A percentile compares a stretch with the other conserved stretches of the same genome.
Conservation (phyloP, 75 land plant genomes). For the Isoetes taiwanensis region DNA sequence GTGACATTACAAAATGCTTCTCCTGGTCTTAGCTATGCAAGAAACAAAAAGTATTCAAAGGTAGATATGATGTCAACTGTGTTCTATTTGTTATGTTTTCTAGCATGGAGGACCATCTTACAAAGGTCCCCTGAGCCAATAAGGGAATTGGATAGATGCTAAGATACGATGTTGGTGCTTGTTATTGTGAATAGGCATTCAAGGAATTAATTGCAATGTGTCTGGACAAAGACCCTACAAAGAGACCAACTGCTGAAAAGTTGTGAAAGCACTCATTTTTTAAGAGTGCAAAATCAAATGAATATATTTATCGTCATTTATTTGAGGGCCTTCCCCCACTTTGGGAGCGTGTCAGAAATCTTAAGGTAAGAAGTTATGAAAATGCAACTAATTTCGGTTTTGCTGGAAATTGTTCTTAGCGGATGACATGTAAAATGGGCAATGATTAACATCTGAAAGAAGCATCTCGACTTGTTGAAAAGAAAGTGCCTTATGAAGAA, state of each 20-base stretch:
- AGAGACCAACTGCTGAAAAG: slow-evolving; percentile 77
- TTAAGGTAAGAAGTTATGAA: slow-evolving; percentile 72
- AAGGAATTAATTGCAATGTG: slow-evolving; percentile 96
- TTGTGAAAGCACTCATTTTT: slow-evolving; percentile 79
- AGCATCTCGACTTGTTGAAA: slow-evolving; percentile 52
- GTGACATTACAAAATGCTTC: slow-evolving; percentile 99
- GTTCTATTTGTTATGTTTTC: no score
- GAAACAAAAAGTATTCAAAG: slow-evolving; percentile 82
- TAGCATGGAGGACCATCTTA: no score
- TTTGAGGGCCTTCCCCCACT: slow-evolving; percentile 76
- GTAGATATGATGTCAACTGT: no score
- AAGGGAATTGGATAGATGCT: no score
- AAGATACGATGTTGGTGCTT: no score
- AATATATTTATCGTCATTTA: slow-evolving; percentile 58
- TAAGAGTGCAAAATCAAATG: slow-evolving; percentile 76
- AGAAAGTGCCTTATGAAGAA: slow-evolving; percentile 66
- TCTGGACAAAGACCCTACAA: slow-evolving; percentile 87
- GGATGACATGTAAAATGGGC: neutral
- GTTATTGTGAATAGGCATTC: slow-evolving; percentile 45
- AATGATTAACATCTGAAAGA: slow-evolving; percentile 64
- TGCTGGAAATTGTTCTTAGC: neutral
- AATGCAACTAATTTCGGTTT: neutral
- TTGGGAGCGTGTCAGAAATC: slow-evolving; percentile 53
- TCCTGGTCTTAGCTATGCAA: slow-evolving; percentile 84
- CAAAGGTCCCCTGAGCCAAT: no score